Evolutionary conservation across 768 basidiomycete species (phyloP).

Genomic region (Lactarius sanguifluus): DNA sequence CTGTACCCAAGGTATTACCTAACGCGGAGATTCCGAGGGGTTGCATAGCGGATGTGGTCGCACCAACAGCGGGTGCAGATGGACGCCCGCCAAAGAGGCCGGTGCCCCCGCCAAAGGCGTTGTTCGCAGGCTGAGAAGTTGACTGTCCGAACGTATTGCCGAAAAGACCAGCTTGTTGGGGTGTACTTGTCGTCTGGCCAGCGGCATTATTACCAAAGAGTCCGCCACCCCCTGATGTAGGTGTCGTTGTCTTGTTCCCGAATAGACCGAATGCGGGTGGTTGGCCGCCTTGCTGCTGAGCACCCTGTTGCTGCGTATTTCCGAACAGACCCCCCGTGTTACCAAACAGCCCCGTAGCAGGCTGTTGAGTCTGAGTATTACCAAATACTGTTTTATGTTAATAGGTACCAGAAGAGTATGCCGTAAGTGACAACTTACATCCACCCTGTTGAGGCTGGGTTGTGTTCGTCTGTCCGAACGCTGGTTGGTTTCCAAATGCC

Average conservation of each 20-base stretch:
- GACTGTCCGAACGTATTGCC: constrained; percentile 51
- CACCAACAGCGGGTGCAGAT: constrained; percentile 17
- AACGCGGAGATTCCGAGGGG: constrained; percentile 41
- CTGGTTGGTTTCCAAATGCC: constrained; percentile 29
- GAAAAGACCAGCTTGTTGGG: constrained; percentile 31
- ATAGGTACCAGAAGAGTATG: background rate
- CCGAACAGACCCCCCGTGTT: constrained; percentile 27
- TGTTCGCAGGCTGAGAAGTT: constrained; percentile 36
- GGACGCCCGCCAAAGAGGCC: constrained; percentile 28
- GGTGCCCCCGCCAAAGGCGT: constrained; percentile 31
- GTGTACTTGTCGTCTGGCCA: constrained; percentile 27
- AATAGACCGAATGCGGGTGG: constrained; percentile 34
- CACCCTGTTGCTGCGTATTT: constrained; percentile 24
- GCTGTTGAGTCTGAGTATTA: constrained; percentile 29
- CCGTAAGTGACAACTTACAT: constrained; percentile 23
- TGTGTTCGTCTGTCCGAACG: constrained; percentile 25
- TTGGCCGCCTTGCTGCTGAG: constrained; percentile 26
- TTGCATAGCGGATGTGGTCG: constrained; percentile 10
- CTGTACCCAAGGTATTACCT: constrained; percentile 48
- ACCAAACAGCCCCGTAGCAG: constrained; percentile 28
- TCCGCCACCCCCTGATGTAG: constrained; percentile 36
- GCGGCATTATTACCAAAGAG: constrained; percentile 44
- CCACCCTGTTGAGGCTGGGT: constrained; percentile 28
- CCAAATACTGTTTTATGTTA: constrained; percentile 30
- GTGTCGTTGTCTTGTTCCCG: constrained; percentile 36